Conservation (phyloP, 192 early-diverging fungal species). For the Spizellomyces punctatus region DNA sequence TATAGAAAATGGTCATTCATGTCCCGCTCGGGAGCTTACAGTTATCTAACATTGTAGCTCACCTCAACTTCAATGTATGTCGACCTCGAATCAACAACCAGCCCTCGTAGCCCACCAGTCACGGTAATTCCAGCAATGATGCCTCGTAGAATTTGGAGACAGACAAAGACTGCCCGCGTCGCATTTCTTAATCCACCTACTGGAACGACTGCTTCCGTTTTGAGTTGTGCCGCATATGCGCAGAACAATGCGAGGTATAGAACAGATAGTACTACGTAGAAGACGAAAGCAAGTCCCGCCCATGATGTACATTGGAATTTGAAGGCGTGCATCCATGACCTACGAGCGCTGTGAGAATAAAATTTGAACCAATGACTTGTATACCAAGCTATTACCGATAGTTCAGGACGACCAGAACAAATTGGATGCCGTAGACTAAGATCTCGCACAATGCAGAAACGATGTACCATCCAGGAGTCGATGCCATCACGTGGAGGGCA, state of each 20-base stretch:
- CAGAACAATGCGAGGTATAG: neutral
- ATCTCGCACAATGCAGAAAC: constrained; percentile 8
- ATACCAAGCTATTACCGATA: too few relatives aligned
- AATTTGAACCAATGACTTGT: too few relatives aligned
- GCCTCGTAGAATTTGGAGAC: neutral
- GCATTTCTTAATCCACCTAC: neutral
- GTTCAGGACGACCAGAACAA: neutral
- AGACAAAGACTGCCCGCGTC: neutral
- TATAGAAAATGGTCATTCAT: neutral
- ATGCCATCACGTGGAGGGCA: neutral
- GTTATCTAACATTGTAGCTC: too few relatives aligned
- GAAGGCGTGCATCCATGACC: constrained; percentile 1
- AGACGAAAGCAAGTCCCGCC: neutral
- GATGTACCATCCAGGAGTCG: neutral
- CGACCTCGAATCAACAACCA: too few relatives aligned
- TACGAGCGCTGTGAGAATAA: too few relatives aligned
- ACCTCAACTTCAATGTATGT: too few relatives aligned
- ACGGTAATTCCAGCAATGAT: neutral
- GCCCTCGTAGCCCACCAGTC: neutral
- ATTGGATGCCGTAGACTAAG: constrained; percentile 1
- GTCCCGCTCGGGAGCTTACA: too few relatives aligned
- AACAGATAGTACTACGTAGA: neutral
- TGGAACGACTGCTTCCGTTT: neutral
- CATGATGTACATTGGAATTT: constrained; percentile 4
- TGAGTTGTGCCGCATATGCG: neutral